Evolutionary conservation across 441 rosid genomes (phyloP).

Genomic region (Arabidopsis lyrata): DNA sequence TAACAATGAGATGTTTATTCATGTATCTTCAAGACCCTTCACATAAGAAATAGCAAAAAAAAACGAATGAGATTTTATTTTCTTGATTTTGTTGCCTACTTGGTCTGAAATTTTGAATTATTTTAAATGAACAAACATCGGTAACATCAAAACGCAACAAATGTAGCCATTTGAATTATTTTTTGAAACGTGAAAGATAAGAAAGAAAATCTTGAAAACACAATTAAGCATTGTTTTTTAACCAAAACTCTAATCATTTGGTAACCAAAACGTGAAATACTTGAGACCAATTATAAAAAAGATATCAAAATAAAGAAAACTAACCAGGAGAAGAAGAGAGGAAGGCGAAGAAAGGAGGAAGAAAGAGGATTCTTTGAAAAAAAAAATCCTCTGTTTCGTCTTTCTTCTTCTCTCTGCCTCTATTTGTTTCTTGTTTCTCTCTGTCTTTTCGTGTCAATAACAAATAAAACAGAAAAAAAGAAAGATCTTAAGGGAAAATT

Average conservation of each 20-base stretch:
- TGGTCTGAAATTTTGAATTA: not conserved
- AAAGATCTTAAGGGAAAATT: slow-evolving; percentile 19
- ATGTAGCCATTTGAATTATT: slow-evolving; percentile 13
- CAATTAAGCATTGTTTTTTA: slow-evolving; percentile 19
- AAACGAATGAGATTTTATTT: not conserved
- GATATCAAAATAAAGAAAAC: not conserved
- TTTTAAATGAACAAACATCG: not conserved
- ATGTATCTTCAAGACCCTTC: slow-evolving; percentile 45
- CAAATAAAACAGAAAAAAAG: not conserved
- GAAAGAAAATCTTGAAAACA: slow-evolving; percentile 23
- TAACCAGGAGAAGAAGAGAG: slow-evolving; percentile 37
- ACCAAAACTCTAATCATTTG: slow-evolving; percentile 13
- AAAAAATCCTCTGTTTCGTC: slow-evolving; percentile 49
- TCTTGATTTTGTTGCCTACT: not conserved
- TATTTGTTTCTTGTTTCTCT: slow-evolving; percentile 31
- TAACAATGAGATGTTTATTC: slow-evolving; percentile 38
- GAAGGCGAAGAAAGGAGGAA: slow-evolving; percentile 32
- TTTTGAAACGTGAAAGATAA: slow-evolving; percentile 36
- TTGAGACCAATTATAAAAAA: not conserved
- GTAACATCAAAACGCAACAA: slow-evolving; percentile 31
- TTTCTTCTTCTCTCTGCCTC: slow-evolving; percentile 31
- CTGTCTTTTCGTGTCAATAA: slow-evolving; percentile 38
- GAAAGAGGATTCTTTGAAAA: slow-evolving; percentile 49
- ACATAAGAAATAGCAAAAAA: not conserved
- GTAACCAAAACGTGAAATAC: not conserved